phyloP scores from a whole-genome alignment of 208 protist species.

The Vickermania ingenoplastis region DNA sequence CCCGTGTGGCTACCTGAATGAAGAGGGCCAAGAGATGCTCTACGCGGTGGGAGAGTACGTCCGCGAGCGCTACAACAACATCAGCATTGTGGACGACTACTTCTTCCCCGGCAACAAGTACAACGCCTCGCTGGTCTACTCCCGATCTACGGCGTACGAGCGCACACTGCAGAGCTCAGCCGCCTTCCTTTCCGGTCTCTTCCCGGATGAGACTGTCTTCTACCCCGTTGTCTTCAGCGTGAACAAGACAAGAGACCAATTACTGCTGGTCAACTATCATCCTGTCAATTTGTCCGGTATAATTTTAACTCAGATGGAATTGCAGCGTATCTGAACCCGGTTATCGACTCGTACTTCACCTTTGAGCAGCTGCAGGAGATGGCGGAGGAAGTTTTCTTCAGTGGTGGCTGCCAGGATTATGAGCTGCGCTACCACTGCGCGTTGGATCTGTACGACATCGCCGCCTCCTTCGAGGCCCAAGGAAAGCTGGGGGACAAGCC shows the following conservation, averaged over 20 bases:
- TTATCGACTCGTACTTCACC: conserved; percentile 5
- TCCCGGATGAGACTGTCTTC: conserved; percentile 8
- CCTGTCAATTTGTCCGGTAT: background rate
- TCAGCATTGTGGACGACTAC: background rate
- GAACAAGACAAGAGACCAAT: background rate
- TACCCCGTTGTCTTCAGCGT: conserved; percentile 13
- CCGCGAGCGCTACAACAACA: conserved; percentile 7
- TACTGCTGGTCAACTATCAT: conserved; percentile 1
- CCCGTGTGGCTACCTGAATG: background rate
- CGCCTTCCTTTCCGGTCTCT: conserved; percentile 13
- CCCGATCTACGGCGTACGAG: conserved; percentile 11
- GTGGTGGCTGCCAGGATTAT: conserved; percentile 8
- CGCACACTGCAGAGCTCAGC: conserved; percentile 17
- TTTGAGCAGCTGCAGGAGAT: conserved; percentile 4
- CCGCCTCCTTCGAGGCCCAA: background rate
- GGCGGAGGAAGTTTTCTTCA: conserved; percentile 11
- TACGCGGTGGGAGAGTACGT: conserved; percentile 8
- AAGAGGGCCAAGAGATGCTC: background rate
- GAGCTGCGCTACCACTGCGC: background rate
- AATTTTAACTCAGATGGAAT: background rate
- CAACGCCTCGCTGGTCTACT: conserved; percentile 7
- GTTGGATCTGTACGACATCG: background rate
- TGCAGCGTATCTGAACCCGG: conserved; percentile 5
- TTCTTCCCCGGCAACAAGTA: too few relatives aligned
- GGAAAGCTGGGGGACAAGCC: background rate